Evolutionary conservation across 2,329 filamentous ascomycete species (phyloP).

Genomic region (Cladosporium sp.): DNA sequence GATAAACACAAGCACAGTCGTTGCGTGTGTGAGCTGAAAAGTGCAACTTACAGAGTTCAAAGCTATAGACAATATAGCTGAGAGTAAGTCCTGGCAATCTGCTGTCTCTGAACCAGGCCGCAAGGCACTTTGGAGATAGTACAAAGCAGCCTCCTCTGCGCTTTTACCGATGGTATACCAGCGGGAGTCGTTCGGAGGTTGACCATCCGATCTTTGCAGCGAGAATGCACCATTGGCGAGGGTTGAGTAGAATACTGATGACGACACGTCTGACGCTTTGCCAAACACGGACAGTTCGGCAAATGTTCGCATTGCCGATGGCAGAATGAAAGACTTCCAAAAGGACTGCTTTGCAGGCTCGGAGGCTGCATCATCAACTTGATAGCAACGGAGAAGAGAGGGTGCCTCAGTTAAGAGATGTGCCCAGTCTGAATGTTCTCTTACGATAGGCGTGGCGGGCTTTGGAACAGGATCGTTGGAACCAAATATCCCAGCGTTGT

Average conservation of each 20-base stretch:
- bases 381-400: neutral
- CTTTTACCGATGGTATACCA: neutral
- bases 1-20: neutral
- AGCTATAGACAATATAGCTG: neutral
- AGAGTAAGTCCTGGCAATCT: neutral
- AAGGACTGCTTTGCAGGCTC: neutral
- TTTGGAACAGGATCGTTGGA: neutral
- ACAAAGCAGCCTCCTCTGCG: neutral
- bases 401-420: neutral
- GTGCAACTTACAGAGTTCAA: neutral
- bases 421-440: neutral
- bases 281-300: constrained; percentile 3
- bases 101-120: neutral
- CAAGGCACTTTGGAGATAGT: neutral
- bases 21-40: no score
- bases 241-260: constrained; percentile 6
- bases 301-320: constrained; percentile 5
- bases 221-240: constrained; percentile 1
- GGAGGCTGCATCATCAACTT: neutral
- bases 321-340: constrained; percentile 1
- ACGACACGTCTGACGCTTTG: neutral
- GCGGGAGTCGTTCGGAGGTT: neutral
- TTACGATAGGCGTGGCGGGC: neutral
- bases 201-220: neutral
- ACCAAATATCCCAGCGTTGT: neutral